These are phyloP conservation scores for Uncinocarpus reesii DNA, from an alignment of 2,329 filamentous ascomycete genomes.

Conservation along the genomic window DNA sequence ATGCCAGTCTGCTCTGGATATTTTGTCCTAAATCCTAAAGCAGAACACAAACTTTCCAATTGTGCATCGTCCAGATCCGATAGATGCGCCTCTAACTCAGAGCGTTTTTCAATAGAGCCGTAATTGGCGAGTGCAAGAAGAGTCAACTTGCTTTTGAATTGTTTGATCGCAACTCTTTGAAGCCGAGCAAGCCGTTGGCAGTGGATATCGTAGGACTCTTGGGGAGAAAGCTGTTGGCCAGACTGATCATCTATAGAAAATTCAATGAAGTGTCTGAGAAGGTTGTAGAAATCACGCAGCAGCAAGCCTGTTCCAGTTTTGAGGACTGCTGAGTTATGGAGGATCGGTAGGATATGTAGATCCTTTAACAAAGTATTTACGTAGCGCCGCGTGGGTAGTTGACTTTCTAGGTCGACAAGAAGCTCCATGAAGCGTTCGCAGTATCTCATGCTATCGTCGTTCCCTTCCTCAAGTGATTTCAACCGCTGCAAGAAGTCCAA, in stretches of 20 bases:
- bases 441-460: conserved; percentile 59
- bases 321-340: conserved; percentile 69
- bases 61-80: conserved; percentile 64
- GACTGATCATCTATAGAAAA: conserved; percentile 90
- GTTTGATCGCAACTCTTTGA: conserved; percentile 65
- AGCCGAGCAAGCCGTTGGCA: conserved; percentile 66
- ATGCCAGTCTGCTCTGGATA: conserved; percentile 66
- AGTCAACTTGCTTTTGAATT: conserved; percentile 84
- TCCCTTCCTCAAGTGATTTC: conserved; percentile 42
- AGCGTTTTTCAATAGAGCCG: conserved; percentile 68
- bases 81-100: conserved; percentile 68
- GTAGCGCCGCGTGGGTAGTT: conserved; percentile 86
- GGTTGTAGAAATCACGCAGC: conserved; percentile 64
- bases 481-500: conserved; percentile 71
- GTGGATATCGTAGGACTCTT: conserved; percentile 69
- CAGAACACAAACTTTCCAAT: conserved; percentile 54
- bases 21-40: conserved; percentile 67
- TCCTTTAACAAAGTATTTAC: conserved; percentile 82
- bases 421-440: conserved; percentile 92
- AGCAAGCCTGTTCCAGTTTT: conserved; percentile 63
- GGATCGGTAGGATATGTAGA: conserved; percentile 66
- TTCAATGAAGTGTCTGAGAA: conserved; percentile 77
- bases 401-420: conserved; percentile 79
- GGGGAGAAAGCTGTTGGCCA: conserved; percentile 60
- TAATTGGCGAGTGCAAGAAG: conserved; percentile 88